Conservation (phyloP, 1,139 yeast genomes). For the Candida frijolesensis region DNA sequence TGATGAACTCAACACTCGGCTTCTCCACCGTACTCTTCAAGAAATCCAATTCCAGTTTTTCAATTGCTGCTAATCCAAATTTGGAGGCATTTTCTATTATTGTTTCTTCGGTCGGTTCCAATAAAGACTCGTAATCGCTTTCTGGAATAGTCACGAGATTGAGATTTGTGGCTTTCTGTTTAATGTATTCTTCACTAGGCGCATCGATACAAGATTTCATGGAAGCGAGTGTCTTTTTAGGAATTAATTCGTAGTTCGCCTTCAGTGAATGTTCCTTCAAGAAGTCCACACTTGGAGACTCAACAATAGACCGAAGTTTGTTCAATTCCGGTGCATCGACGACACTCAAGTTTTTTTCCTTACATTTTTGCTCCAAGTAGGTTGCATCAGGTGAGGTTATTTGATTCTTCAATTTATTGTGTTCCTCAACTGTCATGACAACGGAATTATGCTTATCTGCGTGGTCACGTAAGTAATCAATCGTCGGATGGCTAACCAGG, state of each 20-base stretch:
- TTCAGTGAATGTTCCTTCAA: slow-evolving; percentile 19
- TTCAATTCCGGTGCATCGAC: slow-evolving; percentile 7
- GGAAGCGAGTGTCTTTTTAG: slow-evolving; percentile 18
- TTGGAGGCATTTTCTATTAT: slow-evolving; percentile 18
- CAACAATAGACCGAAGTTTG: slow-evolving; percentile 7
- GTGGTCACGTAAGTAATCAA: slow-evolving; percentile 21
- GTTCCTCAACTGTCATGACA: slow-evolving; percentile 22
- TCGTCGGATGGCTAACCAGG: slow-evolving; percentile 22
- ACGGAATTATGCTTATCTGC: slow-evolving; percentile 11
- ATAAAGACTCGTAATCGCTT: slow-evolving; percentile 24
- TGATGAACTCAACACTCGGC: slow-evolving; percentile 22
- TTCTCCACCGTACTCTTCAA: slow-evolving; percentile 12
- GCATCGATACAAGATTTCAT: slow-evolving; percentile 22
- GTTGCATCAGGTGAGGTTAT: slow-evolving; percentile 22
- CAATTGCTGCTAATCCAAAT: slow-evolving; percentile 19
- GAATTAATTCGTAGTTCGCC: slow-evolving; percentile 16
- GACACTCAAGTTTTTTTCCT: slow-evolving; percentile 11
- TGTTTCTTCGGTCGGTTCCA: slow-evolving; percentile 24
- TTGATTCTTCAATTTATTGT: slow-evolving; percentile 15
- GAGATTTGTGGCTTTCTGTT: slow-evolving; percentile 16
- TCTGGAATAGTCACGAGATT: slow-evolving; percentile 25
- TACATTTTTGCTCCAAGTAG: slow-evolving; percentile 22
- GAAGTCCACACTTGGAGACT: slow-evolving; percentile 24
- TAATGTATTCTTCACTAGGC: slow-evolving; percentile 29
- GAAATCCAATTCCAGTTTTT: slow-evolving; percentile 14